Percentiles rank a stretch among this genome's conserved stretches.
These are phyloP conservation scores for Saccharata proteae DNA, from an alignment of 2,329 filamentous ascomycete genomes.

Conservation along the genomic window DNA sequence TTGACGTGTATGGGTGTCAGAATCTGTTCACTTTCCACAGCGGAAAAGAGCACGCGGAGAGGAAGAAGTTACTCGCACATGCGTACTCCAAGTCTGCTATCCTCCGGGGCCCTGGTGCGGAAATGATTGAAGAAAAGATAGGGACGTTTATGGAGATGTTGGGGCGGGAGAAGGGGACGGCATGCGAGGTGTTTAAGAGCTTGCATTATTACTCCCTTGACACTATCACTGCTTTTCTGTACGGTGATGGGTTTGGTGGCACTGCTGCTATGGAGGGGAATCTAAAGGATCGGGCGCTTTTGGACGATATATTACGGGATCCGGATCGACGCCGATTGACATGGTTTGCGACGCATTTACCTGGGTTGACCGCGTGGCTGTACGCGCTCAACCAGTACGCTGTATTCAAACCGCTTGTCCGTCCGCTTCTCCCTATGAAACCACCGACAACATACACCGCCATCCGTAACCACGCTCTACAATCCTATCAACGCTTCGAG, in stretches of 20 bases:
- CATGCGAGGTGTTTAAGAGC: conserved; percentile 35
- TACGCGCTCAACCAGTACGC: conserved; percentile 29
- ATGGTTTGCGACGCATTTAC: conserved; percentile 40
- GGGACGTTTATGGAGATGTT: conserved; percentile 30
- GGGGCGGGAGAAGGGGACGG: conserved; percentile 19
- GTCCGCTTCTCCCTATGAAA: conserved; percentile 35
- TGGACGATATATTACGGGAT: conserved; percentile 39
- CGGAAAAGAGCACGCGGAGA: conserved; percentile 31
- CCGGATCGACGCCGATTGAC: conserved; percentile 32
- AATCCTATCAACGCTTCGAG: too few relatives aligned
- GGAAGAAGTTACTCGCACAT: conserved; percentile 42
- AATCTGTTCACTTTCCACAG: conserved; percentile 42
- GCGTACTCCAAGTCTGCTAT: conserved; percentile 41
- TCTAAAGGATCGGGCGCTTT: conserved; percentile 25
- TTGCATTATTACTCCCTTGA: conserved; percentile 44
- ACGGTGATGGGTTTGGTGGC: conserved; percentile 31
- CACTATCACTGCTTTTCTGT: conserved; percentile 40
- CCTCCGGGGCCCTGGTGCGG: conserved; percentile 19
- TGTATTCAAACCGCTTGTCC: conserved; percentile 23
- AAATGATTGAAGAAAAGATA: conserved; percentile 26
- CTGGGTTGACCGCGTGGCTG: conserved; percentile 35
- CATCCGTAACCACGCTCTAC: too few relatives aligned
- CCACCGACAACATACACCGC: too few relatives aligned
- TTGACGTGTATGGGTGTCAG: conserved; percentile 39
- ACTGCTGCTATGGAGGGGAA: conserved; percentile 32